phyloP scores from a whole-genome alignment of 495 filamentous ascomycete species.

The Talaromyces borbonicus region DNA sequence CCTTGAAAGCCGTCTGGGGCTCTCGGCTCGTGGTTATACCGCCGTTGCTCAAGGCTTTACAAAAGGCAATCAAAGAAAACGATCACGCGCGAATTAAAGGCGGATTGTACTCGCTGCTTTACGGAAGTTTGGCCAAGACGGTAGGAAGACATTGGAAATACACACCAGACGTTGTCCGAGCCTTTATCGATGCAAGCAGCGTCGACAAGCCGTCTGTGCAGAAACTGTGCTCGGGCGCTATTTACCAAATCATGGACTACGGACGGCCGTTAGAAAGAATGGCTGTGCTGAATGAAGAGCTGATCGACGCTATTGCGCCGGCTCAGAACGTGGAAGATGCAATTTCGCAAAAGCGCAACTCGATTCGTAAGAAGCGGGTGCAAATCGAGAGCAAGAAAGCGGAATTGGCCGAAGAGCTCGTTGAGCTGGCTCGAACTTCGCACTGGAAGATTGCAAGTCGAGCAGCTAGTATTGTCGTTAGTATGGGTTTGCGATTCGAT shows the following conservation, averaged over 20 bases:
- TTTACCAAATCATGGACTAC: constrained; percentile 86
- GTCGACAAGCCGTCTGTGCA: constrained; percentile 93
- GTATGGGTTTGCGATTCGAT: constrained; percentile 81
- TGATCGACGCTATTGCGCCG: constrained; percentile 65
- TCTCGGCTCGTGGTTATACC: constrained; percentile 81
- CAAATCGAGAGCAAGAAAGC: constrained; percentile 77
- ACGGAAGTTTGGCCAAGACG: constrained; percentile 82
- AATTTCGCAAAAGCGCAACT: constrained; percentile 56
- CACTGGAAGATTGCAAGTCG: constrained; percentile 96
- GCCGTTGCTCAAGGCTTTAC: constrained; percentile 66
- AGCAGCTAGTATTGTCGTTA: constrained; percentile 79
- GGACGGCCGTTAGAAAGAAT: constrained; percentile 74
- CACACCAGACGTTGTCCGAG: constrained; percentile 70
- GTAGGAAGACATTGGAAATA: constrained; percentile 87
- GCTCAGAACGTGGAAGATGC: constrained; percentile 50
- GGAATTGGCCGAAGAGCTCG: constrained; percentile 67
- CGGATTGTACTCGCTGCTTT: constrained; percentile 77
- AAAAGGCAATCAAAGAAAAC: constrained; percentile 68
- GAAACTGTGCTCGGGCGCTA: constrained; percentile 68
- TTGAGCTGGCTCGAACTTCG: constrained; percentile 61
- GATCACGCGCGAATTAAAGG: constrained; percentile 91
- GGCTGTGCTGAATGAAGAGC: constrained; percentile 70
- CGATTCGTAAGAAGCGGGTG: constrained; percentile 61
- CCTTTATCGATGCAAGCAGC: constrained; percentile 80
- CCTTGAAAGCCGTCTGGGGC: constrained; percentile 84